Evolutionary conservation across 1,284 basidiomycete species (phyloP).

Genomic region (Takashimella tepidaria): DNA sequence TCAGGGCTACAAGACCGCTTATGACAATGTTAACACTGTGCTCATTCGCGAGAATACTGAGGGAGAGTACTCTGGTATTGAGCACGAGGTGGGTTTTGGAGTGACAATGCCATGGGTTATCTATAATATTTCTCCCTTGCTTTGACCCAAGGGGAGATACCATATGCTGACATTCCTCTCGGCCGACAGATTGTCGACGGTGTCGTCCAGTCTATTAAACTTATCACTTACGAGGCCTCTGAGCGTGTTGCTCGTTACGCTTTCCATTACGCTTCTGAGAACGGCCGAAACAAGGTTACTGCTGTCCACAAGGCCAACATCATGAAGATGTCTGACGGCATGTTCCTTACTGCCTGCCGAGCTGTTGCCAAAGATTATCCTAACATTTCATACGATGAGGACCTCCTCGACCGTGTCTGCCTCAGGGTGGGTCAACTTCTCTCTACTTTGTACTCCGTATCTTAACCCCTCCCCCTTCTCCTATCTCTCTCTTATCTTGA

Average conservation of each 20-base stretch:
- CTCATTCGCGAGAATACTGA: constrained; percentile 99
- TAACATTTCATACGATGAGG: constrained; percentile 88
- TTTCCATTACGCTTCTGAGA: constrained; percentile 91
- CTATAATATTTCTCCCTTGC: too few relatives aligned
- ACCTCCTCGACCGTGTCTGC: constrained; percentile 94
- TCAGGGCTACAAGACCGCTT: constrained; percentile 94
- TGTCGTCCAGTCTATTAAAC: constrained; percentile 99
- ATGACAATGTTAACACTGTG: constrained; percentile 97
- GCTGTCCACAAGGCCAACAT: constrained; percentile 99
- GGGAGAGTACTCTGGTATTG: constrained; percentile 99
- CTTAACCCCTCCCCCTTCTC: too few relatives aligned
- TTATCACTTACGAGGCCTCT: constrained; percentile 98
- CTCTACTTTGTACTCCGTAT: background rate
- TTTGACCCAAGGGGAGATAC: too few relatives aligned
- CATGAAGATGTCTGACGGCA: constrained; percentile 99
- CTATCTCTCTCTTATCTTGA: too few relatives aligned
- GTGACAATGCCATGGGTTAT: too few relatives aligned
- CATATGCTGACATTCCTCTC: background rate
- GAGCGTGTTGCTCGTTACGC: constrained; percentile 98
- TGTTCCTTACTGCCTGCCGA: constrained; percentile 98
- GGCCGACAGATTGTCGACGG: constrained; percentile 82
- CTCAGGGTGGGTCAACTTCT: constrained; percentile 60
- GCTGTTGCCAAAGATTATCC: constrained; percentile 96
- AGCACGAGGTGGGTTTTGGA: constrained; percentile 73
- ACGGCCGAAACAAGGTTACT: constrained; percentile 86